These are phyloP conservation scores for Verticillium dahliae DNA, from an alignment of 2,329 filamentous ascomycete genomes.

Conservation along the genomic window DNA sequence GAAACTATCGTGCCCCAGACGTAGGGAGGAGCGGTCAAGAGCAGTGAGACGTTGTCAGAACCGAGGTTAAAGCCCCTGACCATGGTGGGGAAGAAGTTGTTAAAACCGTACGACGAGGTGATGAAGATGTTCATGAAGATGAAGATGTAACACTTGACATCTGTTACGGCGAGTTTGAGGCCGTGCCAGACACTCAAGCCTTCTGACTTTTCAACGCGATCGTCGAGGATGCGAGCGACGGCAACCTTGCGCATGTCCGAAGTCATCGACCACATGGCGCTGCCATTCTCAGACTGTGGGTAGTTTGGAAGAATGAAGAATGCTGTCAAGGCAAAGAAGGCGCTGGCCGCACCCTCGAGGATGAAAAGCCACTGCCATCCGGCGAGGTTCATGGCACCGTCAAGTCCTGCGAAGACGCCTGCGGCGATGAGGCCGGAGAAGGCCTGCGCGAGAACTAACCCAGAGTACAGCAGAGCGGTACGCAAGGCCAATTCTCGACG, in stretches of 20 bases:
- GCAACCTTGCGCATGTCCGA: slow-evolving; percentile 55
- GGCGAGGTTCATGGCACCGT: slow-evolving; percentile 14
- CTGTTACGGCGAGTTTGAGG: slow-evolving; percentile 37
- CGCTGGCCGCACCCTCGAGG: slow-evolving; percentile 31
- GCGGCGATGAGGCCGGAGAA: slow-evolving; percentile 46
- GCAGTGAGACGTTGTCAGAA: slow-evolving; percentile 18
- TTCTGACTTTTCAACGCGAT: slow-evolving; percentile 14
- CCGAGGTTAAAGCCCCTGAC: slow-evolving; percentile 21
- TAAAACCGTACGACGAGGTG: slow-evolving; percentile 48
- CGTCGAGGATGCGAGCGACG: slow-evolving; percentile 36
- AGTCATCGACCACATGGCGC: slow-evolving; percentile 48
- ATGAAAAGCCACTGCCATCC: slow-evolving; percentile 25
- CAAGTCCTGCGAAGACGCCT: slow-evolving; percentile 35
- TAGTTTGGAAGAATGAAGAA: slow-evolving; percentile 48
- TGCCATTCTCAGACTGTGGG: slow-evolving; percentile 36
- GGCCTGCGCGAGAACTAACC: slow-evolving; percentile 39
- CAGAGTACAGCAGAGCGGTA: slow-evolving; percentile 40
- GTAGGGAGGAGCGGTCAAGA: slow-evolving; percentile 40
- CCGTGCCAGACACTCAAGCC: slow-evolving; percentile 34
- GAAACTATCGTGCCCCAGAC: slow-evolving; percentile 28
- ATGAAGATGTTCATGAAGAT: slow-evolving; percentile 47
- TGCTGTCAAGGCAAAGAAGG: slow-evolving; percentile 26
- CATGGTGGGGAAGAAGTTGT: slow-evolving; percentile 61
- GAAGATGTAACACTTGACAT: slow-evolving; percentile 46
- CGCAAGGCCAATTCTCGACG: slow-evolving; percentile 34